Evolutionary conservation across 1,139 yeast species (phyloP), one percentile per base, ranked within the genome.

Genomic region (Suhomyces bolitotheri): DNA sequence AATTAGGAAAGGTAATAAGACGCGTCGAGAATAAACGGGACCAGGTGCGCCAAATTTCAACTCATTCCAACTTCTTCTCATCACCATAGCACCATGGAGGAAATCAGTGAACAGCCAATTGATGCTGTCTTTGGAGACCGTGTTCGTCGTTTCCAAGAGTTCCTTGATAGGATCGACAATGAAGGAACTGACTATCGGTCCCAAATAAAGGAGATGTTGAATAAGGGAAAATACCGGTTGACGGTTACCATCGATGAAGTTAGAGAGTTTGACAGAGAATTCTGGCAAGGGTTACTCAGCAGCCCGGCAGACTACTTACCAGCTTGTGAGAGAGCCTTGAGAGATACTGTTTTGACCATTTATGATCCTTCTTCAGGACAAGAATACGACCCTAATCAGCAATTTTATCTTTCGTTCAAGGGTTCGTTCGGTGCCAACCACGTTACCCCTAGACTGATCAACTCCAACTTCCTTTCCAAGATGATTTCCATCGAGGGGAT

Each of bases 381-480:
- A 30, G 71, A 71, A 17, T 63, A 82, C 29, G 81, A 75, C 40
- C 80, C 78, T 33, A 76, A 78, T 47, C 82, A 82, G 43, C 79
- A 75, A 41, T 87, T 84, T 55, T 82, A 84, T 51, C 65, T 92
- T 11, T 84, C 94, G 0, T 89, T 92, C 62, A 79, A 78, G 50
- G 99, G 99, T 31, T 82, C 97, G 0, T 89, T 92, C 60, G 98
- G 98, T 37, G 79, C 81, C 40, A 90, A 89, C 54, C 76, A 84
- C 38, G 81, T 90, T 21, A 84, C 90, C 14, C 97, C 99, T 17
- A 76, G 98, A 55, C 81, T 96, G 2, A 79, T 94, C 43, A 78
- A 82, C 43, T 83, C 97, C 2, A 64, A 72, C 12, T 84, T 80
- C 47, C 68, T 92, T 36, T 88, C 95, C 32, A 82, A 82, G 52